These are phyloP conservation scores for Leccinellum luteum DNA, from an alignment of 768 basidiomycete species.

Conservation along the genomic window DNA sequence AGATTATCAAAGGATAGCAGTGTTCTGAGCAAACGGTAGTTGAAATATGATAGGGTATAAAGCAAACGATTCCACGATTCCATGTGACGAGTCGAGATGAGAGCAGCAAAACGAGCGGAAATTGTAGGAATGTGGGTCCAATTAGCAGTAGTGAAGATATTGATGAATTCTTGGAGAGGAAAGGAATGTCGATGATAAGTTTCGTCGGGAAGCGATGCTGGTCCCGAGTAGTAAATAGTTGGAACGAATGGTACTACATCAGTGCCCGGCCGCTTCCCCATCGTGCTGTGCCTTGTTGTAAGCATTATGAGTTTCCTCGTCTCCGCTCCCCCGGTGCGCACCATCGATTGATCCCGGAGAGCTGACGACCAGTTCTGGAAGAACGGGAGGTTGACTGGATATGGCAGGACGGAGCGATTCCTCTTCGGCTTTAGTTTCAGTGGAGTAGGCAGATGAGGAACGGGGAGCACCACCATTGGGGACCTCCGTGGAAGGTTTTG, in stretches of 20 bases:
- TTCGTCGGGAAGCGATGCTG: background rate
- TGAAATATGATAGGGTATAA: constrained; percentile 11
- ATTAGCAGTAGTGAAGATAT: background rate
- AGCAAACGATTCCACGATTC: constrained; percentile 3
- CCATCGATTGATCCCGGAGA: constrained; percentile 34
- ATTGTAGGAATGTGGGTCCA: background rate
- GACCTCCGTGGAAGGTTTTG: constrained; percentile 30
- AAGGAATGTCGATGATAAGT: background rate
- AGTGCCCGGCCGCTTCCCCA: constrained; percentile 22
- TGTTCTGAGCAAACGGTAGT: background rate
- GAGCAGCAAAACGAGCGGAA: constrained; percentile 18
- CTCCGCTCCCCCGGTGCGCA: constrained; percentile 15
- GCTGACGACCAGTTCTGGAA: constrained; percentile 35
- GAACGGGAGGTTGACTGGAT: constrained; percentile 30
- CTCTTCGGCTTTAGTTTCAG: constrained; percentile 27
- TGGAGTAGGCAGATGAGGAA: constrained; percentile 30
- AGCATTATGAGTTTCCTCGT: constrained; percentile 13
- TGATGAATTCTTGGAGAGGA: background rate
- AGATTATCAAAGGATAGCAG: background rate
- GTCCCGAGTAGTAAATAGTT: background rate
- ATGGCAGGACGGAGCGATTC: constrained; percentile 21
- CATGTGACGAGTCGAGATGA: background rate
- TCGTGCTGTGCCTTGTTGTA: constrained; percentile 20
- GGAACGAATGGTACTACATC: background rate
- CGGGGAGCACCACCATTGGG: constrained; percentile 15